phyloP scores from a whole-genome alignment of 495 filamentous ascomycete species.

The Daldinia decipiens region DNA sequence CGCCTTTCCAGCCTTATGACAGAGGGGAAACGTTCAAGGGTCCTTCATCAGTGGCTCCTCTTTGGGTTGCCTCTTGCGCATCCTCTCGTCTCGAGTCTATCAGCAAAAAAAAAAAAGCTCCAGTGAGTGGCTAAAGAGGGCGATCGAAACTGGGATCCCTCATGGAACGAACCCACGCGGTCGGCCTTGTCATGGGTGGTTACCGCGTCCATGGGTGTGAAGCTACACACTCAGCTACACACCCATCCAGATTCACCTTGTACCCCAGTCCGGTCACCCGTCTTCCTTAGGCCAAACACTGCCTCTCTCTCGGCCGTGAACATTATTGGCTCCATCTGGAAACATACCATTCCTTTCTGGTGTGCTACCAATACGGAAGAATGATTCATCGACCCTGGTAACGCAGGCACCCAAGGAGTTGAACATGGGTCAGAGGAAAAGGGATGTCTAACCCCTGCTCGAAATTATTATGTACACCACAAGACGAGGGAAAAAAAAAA shows the following conservation, averaged over 20 bases:
- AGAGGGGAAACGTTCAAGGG: background rate
- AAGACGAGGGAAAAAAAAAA: slow-evolving; percentile 33
- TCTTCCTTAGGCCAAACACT: slow-evolving; percentile 43
- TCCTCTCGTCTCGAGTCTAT: slow-evolving; percentile 12
- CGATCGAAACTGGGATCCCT: slow-evolving; percentile 34
- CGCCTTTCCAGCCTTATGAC: background rate
- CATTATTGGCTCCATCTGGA: slow-evolving; percentile 38
- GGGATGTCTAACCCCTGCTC: slow-evolving; percentile 32
- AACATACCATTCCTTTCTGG: slow-evolving; percentile 49
- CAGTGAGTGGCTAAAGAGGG: slow-evolving; percentile 34
- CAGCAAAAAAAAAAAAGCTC: background rate
- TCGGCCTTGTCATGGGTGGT: slow-evolving; percentile 3
- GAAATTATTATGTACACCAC: slow-evolving; percentile 40
- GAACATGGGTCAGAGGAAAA: slow-evolving; percentile 33
- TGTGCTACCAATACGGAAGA: slow-evolving; percentile 37
- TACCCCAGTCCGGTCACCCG: slow-evolving; percentile 40
- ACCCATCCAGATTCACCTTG: slow-evolving; percentile 28
- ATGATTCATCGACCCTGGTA: slow-evolving; percentile 43
- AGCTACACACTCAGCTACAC: slow-evolving; percentile 37
- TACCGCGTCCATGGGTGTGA: slow-evolving; percentile 29
- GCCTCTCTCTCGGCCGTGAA: slow-evolving; percentile 42
- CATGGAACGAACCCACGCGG: slow-evolving; percentile 23
- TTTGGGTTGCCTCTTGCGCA: slow-evolving; percentile 3
- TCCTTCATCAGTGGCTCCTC: background rate
- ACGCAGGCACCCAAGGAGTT: slow-evolving; percentile 36